Evolutionary conservation across 1,284 basidiomycete species (phyloP).

Genomic region (Cutaneotrichosporon cutaneum): DNA sequence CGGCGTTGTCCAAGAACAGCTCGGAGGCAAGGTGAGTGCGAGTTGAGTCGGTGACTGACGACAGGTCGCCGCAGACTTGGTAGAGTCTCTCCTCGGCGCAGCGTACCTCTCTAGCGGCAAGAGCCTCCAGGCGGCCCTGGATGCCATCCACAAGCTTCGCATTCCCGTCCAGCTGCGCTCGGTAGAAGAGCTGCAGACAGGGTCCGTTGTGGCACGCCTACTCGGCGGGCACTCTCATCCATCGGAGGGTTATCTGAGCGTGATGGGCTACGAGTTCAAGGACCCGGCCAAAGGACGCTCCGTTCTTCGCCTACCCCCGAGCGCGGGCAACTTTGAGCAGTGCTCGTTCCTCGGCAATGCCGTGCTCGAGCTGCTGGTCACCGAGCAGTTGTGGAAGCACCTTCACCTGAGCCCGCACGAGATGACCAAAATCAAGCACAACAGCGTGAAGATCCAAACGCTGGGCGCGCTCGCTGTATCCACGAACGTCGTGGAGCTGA

Average conservation of each 20-base stretch:
- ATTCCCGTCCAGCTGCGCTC: constrained; percentile 23
- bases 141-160: constrained; percentile 25
- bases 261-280: constrained; percentile 35
- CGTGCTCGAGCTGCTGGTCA: constrained; percentile 31
- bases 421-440: constrained; percentile 33
- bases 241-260: constrained; percentile 6
- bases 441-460: constrained; percentile 17
- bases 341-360: constrained; percentile 36
- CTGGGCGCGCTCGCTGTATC: constrained; percentile 4
- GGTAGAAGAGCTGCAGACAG: background rate
- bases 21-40: constrained; percentile 41
- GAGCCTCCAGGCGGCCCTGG: constrained; percentile 21
- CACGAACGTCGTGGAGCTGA: background rate
- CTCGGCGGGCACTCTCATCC: background rate
- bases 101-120: constrained; percentile 31
- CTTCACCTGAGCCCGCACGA: constrained; percentile 27
- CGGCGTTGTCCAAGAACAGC: background rate
- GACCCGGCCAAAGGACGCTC: background rate
- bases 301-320: background rate
- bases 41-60: background rate
- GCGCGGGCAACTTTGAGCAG: constrained; percentile 19
- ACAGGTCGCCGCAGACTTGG: constrained; percentile 29
- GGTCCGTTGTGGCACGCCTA: background rate
- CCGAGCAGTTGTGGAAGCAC: constrained; percentile 28
- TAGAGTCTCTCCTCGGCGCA: constrained; percentile 42